Percentiles rank a stretch among this genome's conserved stretches.
Conservation (phyloP, 441 rosid genomes). For the Flueggea neowawraea region DNA sequence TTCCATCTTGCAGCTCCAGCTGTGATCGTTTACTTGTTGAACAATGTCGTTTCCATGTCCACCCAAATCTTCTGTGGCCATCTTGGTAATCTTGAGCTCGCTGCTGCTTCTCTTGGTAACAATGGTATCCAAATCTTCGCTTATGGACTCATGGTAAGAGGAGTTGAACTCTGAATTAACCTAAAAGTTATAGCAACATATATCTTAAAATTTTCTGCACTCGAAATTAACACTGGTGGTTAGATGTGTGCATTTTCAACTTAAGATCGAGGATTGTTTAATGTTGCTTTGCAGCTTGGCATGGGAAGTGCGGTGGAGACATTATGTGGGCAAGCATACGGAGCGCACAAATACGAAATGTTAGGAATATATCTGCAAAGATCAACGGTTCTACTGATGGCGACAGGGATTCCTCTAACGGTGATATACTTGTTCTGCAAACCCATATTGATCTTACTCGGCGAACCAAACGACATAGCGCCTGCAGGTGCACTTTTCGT, state of each 20-base stretch:
- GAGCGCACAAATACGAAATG: constrained; percentile 48
- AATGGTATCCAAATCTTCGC: constrained; percentile 22
- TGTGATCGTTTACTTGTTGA: too few species aligned
- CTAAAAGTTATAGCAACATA: too few species aligned
- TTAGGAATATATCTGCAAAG: constrained; percentile 59
- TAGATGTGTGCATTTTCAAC: too few species aligned
- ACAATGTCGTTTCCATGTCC: constrained; percentile 10
- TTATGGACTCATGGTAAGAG: constrained; percentile 61
- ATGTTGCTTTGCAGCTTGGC: constrained; percentile 35
- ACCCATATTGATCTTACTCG: constrained; percentile 44
- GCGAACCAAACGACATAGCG: constrained; percentile 42
- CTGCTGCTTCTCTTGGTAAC: constrained; percentile 19
- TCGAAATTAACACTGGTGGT: too few species aligned
- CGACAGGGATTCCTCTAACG: constrained; percentile 43
- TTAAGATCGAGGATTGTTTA: too few species aligned
- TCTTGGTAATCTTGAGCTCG: constrained; percentile 22
- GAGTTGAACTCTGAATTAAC: too few species aligned
- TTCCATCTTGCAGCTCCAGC: too few species aligned
- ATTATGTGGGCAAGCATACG: constrained; percentile 69
- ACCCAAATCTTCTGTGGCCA: constrained; percentile 37
- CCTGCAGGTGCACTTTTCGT: constrained; percentile 44
- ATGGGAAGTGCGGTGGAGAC: constrained; percentile 86
- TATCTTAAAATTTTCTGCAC: too few species aligned
- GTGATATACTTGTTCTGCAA: constrained; percentile 41
- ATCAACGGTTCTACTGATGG: constrained; percentile 42